A percentile compares a stretch with the other conserved stretches of the same genome.
Conservation (phyloP, 164 flowering plant genomes). For the Nelumbo lutea region DNA sequence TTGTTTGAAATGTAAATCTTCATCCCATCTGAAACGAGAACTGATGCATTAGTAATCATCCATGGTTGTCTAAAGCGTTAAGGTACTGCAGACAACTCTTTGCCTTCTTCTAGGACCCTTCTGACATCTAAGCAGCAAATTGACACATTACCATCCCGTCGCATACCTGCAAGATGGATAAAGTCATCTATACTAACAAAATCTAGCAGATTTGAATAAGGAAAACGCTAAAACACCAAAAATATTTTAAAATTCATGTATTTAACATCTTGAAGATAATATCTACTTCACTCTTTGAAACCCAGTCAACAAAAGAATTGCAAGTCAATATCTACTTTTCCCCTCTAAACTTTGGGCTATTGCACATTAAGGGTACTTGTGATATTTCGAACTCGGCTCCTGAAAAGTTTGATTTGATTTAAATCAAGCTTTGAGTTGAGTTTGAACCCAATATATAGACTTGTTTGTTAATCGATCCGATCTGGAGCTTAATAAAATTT, state of each 20-base stretch:
- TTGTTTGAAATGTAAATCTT: slow-evolving; percentile 87
- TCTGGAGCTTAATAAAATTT: too few relatives aligned
- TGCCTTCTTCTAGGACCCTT: slow-evolving; percentile 77
- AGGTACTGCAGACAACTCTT: neutral
- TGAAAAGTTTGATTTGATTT: neutral
- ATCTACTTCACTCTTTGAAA: too few relatives aligned
- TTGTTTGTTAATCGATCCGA: too few relatives aligned
- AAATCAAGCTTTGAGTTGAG: too few relatives aligned
- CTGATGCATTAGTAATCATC: neutral
- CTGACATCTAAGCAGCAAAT: slow-evolving; percentile 59
- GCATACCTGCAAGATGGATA: slow-evolving; percentile 51
- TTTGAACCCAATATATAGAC: too few relatives aligned
- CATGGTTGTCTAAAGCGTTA: too few relatives aligned
- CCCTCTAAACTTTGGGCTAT: too few relatives aligned
- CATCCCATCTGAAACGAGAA: slow-evolving; percentile 62
- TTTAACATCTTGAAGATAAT: neutral
- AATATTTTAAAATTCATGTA: neutral
- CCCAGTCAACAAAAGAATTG: too few relatives aligned
- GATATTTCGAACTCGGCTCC: too few relatives aligned
- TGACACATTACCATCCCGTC: slow-evolving; percentile 63
- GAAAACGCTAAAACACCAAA: too few relatives aligned
- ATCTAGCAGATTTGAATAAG: neutral
- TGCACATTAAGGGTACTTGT: too few relatives aligned
- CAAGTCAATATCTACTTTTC: too few relatives aligned
- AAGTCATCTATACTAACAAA: neutral